Base-by-base conservation (phyloP, 2,329 filamentous ascomycete species). In the Didymellaceae sp. region DNA sequence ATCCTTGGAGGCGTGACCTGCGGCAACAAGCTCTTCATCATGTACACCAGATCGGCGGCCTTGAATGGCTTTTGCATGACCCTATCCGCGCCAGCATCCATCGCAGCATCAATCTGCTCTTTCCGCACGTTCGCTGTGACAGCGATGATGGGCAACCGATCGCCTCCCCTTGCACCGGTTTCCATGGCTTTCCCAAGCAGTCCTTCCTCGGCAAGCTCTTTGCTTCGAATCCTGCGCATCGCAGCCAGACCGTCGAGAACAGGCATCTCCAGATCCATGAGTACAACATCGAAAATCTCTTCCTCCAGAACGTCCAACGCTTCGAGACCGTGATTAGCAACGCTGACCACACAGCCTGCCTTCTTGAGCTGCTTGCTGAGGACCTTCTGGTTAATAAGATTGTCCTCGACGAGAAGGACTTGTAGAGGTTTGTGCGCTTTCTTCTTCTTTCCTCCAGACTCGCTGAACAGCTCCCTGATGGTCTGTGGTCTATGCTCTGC, bases 201-300 rank as follows among this genome's bases (percentile, higher is more conserved):
- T 1, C 61, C 58, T 14, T 62, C 57, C 3, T 58, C 56, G 4
- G 76, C 72, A 1, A 61, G 57, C 58, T 82, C 80, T 11, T 77
- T 72, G 9, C 73, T 67, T 2, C 80, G 73, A 16, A 83, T 83
- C 45, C 71, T 72, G 8, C 73, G 71, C 7, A 80, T 83, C 0
- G 68, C 67, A 7, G 57, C 61, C 20, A 71, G 37, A 0, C 68
- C 69, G 42, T 84, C 77, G 57, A 84, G 77, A 4, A 83, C 71
- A 0, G 82, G 82, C 82, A 84, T 84, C 63, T 74, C 78, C 6
- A 83, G 76, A 55, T 84, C 82, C 76, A 79, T 74, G 14, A 75
- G 61, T 1, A 74, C 64, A 10, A 70, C 61, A 30, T 72, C 67
- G 22, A 72, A 70, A 1, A 38, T 51, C 14, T 61, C 46, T 22